Percentiles rank a stretch among this genome's conserved stretches.
phyloP scores from a whole-genome alignment of 2,329 filamentous ascomycete species.

The Colletotrichum navitas region DNA sequence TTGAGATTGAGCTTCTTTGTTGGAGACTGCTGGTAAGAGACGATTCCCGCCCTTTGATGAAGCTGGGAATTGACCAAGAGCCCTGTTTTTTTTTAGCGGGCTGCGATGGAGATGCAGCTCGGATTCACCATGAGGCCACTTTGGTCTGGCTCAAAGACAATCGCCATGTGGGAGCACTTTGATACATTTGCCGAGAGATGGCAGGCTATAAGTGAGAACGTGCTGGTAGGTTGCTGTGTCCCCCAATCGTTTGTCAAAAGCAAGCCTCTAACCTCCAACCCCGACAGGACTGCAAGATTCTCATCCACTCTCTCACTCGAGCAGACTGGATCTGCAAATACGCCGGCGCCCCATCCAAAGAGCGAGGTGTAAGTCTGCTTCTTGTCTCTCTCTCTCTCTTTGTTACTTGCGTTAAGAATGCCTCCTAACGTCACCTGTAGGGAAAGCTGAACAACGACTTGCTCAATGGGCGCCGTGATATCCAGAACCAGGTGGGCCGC shows the following conservation, averaged over 20 bases:
- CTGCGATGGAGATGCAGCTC: conserved; percentile 10
- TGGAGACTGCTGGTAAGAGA: conserved; percentile 20
- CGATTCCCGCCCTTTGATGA: no score
- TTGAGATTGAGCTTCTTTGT: conserved; percentile 26
- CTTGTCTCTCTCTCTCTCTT: background rate
- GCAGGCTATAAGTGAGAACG: background rate
- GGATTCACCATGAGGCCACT: conserved; percentile 9
- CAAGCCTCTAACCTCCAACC: background rate
- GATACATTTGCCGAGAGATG: conserved; percentile 20
- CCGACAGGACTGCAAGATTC: conserved; percentile 21
- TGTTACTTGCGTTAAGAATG: background rate
- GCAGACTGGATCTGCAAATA: conserved; percentile 27
- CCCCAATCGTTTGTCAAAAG: no score
- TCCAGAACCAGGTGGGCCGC: conserved; percentile 31
- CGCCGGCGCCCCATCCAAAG: conserved; percentile 14
- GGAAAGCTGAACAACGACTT: conserved; percentile 28
- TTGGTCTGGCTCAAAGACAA: conserved; percentile 9
- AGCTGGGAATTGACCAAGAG: background rate
- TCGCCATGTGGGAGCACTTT: background rate
- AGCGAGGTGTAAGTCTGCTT: conserved; percentile 3
- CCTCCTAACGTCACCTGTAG: background rate
- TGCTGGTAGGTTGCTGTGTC: background rate
- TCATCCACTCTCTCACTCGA: conserved; percentile 19
- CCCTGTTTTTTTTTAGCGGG: background rate
- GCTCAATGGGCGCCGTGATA: conserved; percentile 12